Base-by-base conservation (phyloP, 2,329 filamentous ascomycete genomes). In the Aspergillus sojae region DNA sequence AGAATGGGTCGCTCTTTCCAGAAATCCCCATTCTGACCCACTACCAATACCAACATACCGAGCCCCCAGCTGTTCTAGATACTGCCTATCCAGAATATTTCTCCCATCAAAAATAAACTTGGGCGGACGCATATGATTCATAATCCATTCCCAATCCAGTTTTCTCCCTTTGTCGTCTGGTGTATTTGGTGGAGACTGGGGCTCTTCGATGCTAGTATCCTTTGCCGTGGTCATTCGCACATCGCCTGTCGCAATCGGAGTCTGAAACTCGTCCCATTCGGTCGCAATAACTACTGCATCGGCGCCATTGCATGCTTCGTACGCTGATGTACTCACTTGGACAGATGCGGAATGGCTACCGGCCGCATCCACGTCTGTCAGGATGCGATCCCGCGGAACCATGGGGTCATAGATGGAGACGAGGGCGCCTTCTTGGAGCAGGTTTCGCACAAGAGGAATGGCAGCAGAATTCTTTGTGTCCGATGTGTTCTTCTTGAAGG, bases 401-500 rank as follows among this genome's bases (percentile, higher is more conserved):
- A 75, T 67, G 7, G 71, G 71, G 30, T 74, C 61, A 14, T 75
- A 63, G 19, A 72, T 32, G 11, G 62, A 68, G 39, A 70, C 68
- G 28, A 80, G 80, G 0, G 88, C 86, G 19, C 83, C 82, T 72
- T 92, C 89, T 62, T 87, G 84, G 9, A 89, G 80, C 26, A 92
- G 80, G 12, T 83, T 85, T 68, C 84, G 85, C 75, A 91, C 86
- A 68, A 91, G 85, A 68, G 88, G 86, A 39, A 91, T 2, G 86
- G 87, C 45, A 16, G 45, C 21, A 7, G 45, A 48, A 73, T 92
- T 90, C 36, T 91, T 84, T 11, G 89, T 91, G 72, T 94, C 91
- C 34, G 86, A 87, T 0, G 91, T 94, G 76, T 92, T 86, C 78
- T 91, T 90, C 82, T 94, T 94, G 80, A 91, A 94, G 14, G 91